Base-by-base conservation (phyloP, 208 protist genomes). In the Angomonas ambiguus region DNA sequence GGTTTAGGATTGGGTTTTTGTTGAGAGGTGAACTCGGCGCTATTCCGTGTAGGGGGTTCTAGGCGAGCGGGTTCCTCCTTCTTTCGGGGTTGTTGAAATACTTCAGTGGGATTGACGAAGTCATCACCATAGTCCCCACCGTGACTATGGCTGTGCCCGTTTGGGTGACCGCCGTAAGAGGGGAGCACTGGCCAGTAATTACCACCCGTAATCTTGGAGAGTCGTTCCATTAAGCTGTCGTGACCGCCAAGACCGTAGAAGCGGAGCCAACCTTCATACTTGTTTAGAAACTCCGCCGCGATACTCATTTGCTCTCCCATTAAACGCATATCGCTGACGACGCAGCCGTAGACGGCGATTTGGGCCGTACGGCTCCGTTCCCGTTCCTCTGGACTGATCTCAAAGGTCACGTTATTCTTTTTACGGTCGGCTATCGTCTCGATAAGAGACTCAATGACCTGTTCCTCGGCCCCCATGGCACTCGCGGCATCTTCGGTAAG, bases 241-340 rank as follows among this genome's bases (percentile, higher is more conserved):
- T 88, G 83, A 24, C 55, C 69, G 11, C 74, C 64, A 45, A 84
- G 81, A 59, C 83, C 82, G 45, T 77, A 74, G 66, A 81, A 73
- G 33, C 66, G 65, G 38, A 94, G 74, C 85, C 88, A 94, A 32
- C 73, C 63, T 65, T 91, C 79, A 71, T 91, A 94, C 63, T 82
- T 71, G 51, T 65, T 59, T 5, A 92, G 48, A 64, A 94, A 92
- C 49, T 85, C 74, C 2, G 51, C 58, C 3, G 64, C 67, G 22
- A 80, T 57, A 25, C 53, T 59, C 67, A 86, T 75, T 53, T 92
- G 85, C 38, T 74, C 51, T 1, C 62, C 49, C 76, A 94, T 85
- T 24, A 92, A 76, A 27, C 65, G 82, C 71, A 88, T 88, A 62
- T 94, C 85, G 57, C 83, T 91, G 10, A 87, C 51, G 42, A 94